Percentiles rank a stretch among this genome's conserved stretches.
Conservation (phyloP, 2,329 filamentous ascomycete genomes). For the Ceratocystis alfenasii region DNA sequence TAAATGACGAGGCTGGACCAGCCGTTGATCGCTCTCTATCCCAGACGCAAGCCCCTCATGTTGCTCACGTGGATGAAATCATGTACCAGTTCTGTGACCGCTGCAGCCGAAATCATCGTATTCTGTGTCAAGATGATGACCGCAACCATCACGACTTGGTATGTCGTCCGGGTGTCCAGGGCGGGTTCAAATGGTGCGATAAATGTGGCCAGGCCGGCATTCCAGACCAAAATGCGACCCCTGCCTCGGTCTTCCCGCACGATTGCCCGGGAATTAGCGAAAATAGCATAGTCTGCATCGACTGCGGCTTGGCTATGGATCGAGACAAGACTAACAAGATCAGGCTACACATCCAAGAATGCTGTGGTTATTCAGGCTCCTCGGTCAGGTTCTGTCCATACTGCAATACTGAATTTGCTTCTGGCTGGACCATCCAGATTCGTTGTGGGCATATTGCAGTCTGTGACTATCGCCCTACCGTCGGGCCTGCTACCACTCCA, state of each 20-base stretch:
- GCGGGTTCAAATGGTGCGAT: conserved; percentile 23
- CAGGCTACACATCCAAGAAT: conserved; percentile 23
- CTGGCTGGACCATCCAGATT: neutral
- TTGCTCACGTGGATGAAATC: conserved; percentile 21
- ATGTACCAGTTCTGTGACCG: conserved; percentile 25
- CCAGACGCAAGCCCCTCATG: neutral
- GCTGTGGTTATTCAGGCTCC: conserved; percentile 22
- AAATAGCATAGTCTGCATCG: conserved; percentile 21
- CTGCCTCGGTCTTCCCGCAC: conserved; percentile 22
- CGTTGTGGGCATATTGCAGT: conserved; percentile 19
- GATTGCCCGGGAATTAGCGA: conserved; percentile 18
- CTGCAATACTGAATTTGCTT: conserved; percentile 20
- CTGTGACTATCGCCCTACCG: conserved; percentile 2
- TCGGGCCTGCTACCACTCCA: conserved; percentile 12
- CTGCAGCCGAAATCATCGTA: conserved; percentile 25
- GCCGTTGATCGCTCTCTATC: conserved; percentile 10
- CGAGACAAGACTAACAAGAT: conserved; percentile 15
- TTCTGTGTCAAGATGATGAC: conserved; percentile 21
- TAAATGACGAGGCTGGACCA: neutral
- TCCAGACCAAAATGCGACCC: conserved; percentile 19
- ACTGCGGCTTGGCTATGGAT: conserved; percentile 22
- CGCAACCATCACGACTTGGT: conserved; percentile 24
- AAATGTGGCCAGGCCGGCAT: conserved; percentile 23
- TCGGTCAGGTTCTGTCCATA: conserved; percentile 25
- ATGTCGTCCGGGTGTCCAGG: conserved; percentile 24